Conservation (phyloP, 1,284 basidiomycete species). For the Dichomitus squalens region DNA sequence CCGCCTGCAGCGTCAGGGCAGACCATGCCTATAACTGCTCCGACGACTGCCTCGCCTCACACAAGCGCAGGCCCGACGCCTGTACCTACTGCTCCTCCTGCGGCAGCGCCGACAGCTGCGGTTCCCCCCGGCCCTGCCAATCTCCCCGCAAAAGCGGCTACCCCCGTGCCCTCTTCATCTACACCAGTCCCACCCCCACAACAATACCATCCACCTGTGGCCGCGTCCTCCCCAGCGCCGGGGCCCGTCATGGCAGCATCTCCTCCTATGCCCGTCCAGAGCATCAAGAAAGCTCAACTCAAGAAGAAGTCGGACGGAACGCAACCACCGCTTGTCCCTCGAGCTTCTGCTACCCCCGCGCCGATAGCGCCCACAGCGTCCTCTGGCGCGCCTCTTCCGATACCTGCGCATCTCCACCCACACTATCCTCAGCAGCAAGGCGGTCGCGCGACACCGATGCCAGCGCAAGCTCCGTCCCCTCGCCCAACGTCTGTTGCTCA, state of each 20-base stretch:
- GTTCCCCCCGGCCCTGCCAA: conserved; percentile 16
- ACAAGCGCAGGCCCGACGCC: not conserved
- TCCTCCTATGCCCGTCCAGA: conserved; percentile 14
- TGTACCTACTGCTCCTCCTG: not conserved
- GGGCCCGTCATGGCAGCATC: conserved; percentile 19
- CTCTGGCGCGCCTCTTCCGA: conserved; percentile 10
- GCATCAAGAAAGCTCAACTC: conserved; percentile 14
- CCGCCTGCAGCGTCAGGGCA: conserved; percentile 2
- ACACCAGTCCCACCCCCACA: conserved; percentile 18
- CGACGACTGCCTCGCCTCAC: conserved; percentile 7
- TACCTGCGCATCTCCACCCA: conserved; percentile 25
- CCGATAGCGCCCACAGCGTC: conserved; percentile 10
- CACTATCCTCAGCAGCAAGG: conserved; percentile 17
- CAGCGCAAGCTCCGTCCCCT: conserved; percentile 9
- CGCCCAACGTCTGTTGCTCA: conserved; percentile 18
- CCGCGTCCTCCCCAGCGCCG: conserved; percentile 21
- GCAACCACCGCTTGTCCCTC: conserved; percentile 18
- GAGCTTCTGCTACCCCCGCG: conserved; percentile 22
- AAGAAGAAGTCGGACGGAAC: conserved; percentile 17
- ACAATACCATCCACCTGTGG: conserved; percentile 19
- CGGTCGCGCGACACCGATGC: conserved; percentile 12
- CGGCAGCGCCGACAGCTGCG: conserved; percentile 18
- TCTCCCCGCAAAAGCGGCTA: conserved; percentile 12
- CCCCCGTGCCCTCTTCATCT: conserved; percentile 20
- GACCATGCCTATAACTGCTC: conserved; percentile 1